These are phyloP conservation scores for Phytopythium litorale DNA, from an alignment of 352 stramenopile genomes.

Conservation along the genomic window DNA sequence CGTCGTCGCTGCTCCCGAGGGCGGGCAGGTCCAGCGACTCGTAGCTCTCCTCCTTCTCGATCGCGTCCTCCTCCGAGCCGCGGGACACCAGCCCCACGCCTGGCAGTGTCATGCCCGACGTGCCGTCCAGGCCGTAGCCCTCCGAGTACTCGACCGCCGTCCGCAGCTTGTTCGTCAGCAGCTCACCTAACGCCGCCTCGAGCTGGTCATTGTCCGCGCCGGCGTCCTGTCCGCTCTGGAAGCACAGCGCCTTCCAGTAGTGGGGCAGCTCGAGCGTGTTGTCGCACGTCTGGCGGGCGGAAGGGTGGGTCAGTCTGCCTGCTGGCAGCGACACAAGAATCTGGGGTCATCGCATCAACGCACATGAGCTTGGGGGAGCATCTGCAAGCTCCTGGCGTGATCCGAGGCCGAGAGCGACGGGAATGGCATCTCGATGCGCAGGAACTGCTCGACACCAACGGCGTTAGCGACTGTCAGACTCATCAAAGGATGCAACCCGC, in stretches of 20 bases:
- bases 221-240: conserved; percentile 32
- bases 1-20: conserved; percentile 16
- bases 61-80: conserved; percentile 3
- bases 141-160: conserved; percentile 56
- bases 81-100: conserved; percentile 5
- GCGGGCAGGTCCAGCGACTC: conserved; percentile 57
- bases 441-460: conserved; percentile 32
- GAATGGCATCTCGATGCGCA: conserved; percentile 79
- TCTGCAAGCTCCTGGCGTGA: conserved; percentile 40
- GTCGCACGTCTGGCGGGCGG: conserved; percentile 50
- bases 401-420: conserved; percentile 33
- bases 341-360: conserved; percentile 5
- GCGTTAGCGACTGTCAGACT: background rate
- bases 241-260: conserved; percentile 73
- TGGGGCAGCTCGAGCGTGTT: conserved; percentile 71
- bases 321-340: background rate
- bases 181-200: conserved; percentile 33
- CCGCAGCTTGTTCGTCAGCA: conserved; percentile 51
- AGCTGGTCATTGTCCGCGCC: conserved; percentile 18
- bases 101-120: conserved; percentile 19
- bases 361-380: conserved; percentile 76
- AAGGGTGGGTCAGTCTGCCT: background rate
- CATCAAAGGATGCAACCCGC: background rate
- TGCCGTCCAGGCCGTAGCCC: conserved; percentile 64
- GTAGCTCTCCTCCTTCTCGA: conserved; percentile 50